Percentiles rank a stretch among this genome's conserved stretches.
These are phyloP conservation scores for Phytopythium helicoides DNA, from an alignment of 352 stramenopile genomes.

Conservation along the genomic window DNA sequence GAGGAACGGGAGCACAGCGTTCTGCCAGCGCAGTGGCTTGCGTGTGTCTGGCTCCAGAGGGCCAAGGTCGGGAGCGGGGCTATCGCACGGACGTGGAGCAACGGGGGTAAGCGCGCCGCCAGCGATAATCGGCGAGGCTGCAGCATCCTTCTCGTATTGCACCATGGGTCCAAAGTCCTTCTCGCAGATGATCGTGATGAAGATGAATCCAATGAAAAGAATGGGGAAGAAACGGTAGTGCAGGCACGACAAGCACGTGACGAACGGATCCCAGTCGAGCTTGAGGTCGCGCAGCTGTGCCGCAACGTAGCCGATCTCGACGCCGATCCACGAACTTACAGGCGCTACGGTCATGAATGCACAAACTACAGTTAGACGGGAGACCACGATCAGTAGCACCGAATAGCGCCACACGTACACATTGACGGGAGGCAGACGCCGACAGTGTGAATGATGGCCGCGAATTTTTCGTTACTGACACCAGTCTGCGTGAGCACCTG, in stretches of 20 bases:
- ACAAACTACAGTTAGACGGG: not conserved
- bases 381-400: slow-evolving; percentile 1
- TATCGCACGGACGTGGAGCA: slow-evolving; percentile 65
- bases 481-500: slow-evolving; percentile 79
- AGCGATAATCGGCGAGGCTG: slow-evolving; percentile 63
- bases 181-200: slow-evolving; percentile 89
- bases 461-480: slow-evolving; percentile 88
- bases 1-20: slow-evolving; percentile 83
- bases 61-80: slow-evolving; percentile 58
- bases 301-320: slow-evolving; percentile 87
- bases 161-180: slow-evolving; percentile 88
- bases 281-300: slow-evolving; percentile 72
- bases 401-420: slow-evolving; percentile 32
- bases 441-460: slow-evolving; percentile 87
- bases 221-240: slow-evolving; percentile 89
- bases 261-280: slow-evolving; percentile 86
- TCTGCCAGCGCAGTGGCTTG: slow-evolving; percentile 81
- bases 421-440: slow-evolving; percentile 87
- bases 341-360: slow-evolving; percentile 38
- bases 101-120: slow-evolving; percentile 58
- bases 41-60: slow-evolving; percentile 64
- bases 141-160: slow-evolving; percentile 81
- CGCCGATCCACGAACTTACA: slow-evolving; percentile 88
- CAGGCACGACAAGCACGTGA: slow-evolving; percentile 80
- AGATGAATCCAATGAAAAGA: slow-evolving; percentile 87